Evolutionary conservation across 176 grass and related monocot genomes (phyloP).

Genomic region (Luzula sylvatica): DNA sequence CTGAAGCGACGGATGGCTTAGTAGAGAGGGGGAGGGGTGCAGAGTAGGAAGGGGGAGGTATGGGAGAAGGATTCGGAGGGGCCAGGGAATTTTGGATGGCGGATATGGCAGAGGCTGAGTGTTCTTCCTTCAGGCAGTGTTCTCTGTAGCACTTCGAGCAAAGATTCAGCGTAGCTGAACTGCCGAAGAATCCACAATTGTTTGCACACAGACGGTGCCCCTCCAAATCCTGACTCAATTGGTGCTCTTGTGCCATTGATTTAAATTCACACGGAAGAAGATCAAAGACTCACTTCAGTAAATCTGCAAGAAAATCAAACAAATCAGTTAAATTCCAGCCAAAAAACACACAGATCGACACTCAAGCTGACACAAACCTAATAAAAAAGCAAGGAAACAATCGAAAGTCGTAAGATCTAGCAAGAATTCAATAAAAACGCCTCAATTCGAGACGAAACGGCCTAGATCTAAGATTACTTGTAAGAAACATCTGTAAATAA

Average conservation of each 20-base stretch:
- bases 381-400: not conserved
- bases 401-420: not conserved
- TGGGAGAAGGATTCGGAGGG: not conserved
- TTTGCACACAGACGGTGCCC: conserved; percentile 20
- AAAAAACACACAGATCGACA: not conserved
- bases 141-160: conserved; percentile 40
- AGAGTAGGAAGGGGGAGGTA: not conserved
- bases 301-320: conserved; percentile 5
- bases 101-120: conserved; percentile 19
- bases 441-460: not conserved
- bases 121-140: conserved; percentile 24
- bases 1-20: not conserved
- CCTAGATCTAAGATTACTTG: conserved; percentile 2
- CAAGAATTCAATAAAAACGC: conserved; percentile 7
- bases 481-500: not conserved
- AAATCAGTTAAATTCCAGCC: not conserved
- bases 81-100: conserved; percentile 25
- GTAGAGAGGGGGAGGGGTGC: not conserved
- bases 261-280: not conserved
- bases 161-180: conserved; percentile 25
- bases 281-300: not conserved
- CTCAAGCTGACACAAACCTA: not conserved
- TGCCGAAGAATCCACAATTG: conserved; percentile 30
- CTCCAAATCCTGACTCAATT: not conserved
- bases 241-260: conserved; percentile 16